These are phyloP conservation scores for Sordariomycetes sp. DNA, from an alignment of 2,329 filamentous ascomycete species.

Conservation along the genomic window DNA sequence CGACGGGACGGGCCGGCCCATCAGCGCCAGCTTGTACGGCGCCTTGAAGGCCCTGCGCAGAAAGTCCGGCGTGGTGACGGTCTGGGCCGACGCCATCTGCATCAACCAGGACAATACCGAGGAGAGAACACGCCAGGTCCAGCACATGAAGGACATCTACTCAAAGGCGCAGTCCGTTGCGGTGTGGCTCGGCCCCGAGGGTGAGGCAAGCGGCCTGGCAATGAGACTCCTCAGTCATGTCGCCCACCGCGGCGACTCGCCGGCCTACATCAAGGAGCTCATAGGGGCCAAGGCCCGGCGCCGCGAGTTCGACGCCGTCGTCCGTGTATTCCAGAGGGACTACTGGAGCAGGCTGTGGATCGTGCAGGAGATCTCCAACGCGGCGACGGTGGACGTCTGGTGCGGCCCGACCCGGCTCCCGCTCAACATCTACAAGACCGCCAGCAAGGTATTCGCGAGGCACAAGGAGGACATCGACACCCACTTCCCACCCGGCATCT, in stretches of 20 bases:
- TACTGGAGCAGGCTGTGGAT: constrained; percentile 24
- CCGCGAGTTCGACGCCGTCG: constrained; percentile 12
- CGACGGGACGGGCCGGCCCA: constrained; percentile 6
- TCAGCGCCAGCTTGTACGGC: constrained; percentile 11
- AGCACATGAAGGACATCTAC: constrained; percentile 10
- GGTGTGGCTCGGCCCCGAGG: constrained; percentile 12
- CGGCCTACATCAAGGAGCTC: constrained; percentile 5
- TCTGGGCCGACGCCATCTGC: constrained; percentile 12
- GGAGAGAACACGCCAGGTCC: constrained; percentile 4
- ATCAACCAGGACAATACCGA: constrained; percentile 5
- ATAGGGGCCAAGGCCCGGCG: constrained; percentile 6
- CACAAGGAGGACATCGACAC: constrained; percentile 7
- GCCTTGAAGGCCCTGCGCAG: constrained; percentile 11
- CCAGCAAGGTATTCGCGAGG: constrained; percentile 8
- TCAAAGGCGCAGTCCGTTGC: constrained; percentile 8
- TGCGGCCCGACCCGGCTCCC: constrained; percentile 13
- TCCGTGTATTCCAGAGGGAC: constrained; percentile 19
- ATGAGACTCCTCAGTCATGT: constrained; percentile 8
- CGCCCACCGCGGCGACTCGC: neutral
- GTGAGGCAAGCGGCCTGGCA: constrained; percentile 9
- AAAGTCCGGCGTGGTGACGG: constrained; percentile 6
- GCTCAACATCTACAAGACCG: constrained; percentile 10
- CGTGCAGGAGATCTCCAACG: constrained; percentile 18
- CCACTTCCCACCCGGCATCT: constrained; percentile 1
- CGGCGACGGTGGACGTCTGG: constrained; percentile 11